phyloP scores from a whole-genome alignment of 73 alveolate species.

The Breviolum minutum region DNA sequence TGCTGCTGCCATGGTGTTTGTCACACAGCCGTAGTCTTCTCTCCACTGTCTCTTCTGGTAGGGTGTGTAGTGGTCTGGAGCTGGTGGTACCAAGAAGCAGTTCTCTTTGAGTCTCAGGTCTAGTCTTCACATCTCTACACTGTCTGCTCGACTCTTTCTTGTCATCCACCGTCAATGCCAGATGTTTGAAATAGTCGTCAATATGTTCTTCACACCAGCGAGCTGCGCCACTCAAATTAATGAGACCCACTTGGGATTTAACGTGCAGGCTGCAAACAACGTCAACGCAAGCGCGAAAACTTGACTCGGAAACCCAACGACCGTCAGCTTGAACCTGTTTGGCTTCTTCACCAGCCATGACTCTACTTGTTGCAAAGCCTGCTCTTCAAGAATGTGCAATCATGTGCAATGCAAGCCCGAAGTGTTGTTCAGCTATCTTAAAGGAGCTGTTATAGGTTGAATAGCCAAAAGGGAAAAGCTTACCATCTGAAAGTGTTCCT shows the following conservation, averaged over 20 bases:
- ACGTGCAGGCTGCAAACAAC: not conserved
- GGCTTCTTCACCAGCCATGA: not conserved
- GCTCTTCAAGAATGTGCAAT: slow-evolving; percentile 27
- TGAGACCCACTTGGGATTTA: not conserved
- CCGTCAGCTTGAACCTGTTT: not conserved
- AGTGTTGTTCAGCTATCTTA: not conserved
- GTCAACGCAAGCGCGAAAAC: slow-evolving; percentile 18
- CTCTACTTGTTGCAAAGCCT: not conserved
- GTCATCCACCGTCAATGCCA: not conserved
- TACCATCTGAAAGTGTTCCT: not conserved
- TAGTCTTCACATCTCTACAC: not conserved
- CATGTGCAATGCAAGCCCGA: not conserved
- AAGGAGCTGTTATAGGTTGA: not conserved
- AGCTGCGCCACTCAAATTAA: not conserved
- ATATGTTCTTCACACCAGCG: not conserved
- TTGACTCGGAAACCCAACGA: slow-evolving; percentile 17
- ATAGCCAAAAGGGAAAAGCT: not conserved
- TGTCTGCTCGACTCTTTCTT: not conserved
- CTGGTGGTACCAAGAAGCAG: not conserved
- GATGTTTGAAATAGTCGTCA: not conserved
- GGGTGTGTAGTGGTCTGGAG: not conserved
- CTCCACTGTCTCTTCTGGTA: not conserved
- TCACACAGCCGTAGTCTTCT: not conserved
- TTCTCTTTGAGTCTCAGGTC: not conserved
- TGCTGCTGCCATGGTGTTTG: not conserved